Evolutionary conservation across 768 basidiomycete species (phyloP).

Genomic region (Scleroderma bovista): DNA sequence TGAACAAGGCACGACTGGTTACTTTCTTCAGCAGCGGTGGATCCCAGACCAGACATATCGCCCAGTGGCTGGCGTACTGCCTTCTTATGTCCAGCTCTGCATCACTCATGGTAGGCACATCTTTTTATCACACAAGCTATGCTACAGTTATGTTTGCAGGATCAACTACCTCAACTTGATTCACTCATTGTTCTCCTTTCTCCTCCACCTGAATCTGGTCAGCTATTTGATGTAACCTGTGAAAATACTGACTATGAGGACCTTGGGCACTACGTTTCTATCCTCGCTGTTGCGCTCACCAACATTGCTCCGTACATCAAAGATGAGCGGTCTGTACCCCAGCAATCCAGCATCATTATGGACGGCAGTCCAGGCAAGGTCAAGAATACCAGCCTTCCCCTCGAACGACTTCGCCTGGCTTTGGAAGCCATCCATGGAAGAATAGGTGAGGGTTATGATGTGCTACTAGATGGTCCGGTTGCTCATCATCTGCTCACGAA

Average conservation of each 20-base stretch:
- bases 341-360: conserved; percentile 4
- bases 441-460: conserved; percentile 56
- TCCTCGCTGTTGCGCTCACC: conserved; percentile 50
- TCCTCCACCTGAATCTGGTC: conserved; percentile 33
- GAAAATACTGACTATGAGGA: conserved; percentile 49
- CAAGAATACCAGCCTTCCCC: conserved; percentile 33
- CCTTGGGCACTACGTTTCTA: conserved; percentile 45
- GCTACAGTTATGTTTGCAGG: conserved; percentile 25
- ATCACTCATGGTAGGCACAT: conserved; percentile 11
- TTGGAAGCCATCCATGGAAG: conserved; percentile 52
- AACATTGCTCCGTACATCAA: conserved; percentile 50
- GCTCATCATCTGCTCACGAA: conserved; percentile 17
- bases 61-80: conserved; percentile 50
- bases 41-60: conserved; percentile 46
- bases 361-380: conserved; percentile 22
- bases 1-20: conserved; percentile 47
- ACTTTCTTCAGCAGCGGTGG: conserved; percentile 48
- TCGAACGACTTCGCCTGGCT: conserved; percentile 43
- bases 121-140: background rate
- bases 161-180: conserved; percentile 44
- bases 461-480: background rate
- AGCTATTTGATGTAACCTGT: conserved; percentile 40
- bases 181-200: conserved; percentile 47
- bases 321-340: conserved; percentile 34
- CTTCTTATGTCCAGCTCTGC: conserved; percentile 6